Base-by-base conservation (phyloP, 2,329 filamentous ascomycete species). In the Trichoderma polysporum region DNA sequence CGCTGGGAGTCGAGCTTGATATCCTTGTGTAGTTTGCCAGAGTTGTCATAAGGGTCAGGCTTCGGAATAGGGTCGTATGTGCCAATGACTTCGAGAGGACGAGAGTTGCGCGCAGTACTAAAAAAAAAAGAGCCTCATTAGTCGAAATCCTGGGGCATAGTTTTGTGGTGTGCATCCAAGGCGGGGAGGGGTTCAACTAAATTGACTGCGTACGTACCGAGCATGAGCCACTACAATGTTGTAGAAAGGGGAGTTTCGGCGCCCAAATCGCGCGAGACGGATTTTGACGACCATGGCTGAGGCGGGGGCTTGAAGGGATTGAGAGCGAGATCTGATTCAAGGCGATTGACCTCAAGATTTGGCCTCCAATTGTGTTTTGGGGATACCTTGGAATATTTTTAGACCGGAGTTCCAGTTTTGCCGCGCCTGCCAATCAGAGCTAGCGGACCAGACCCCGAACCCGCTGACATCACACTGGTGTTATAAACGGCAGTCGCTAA, bases 151-250 rank as follows among this genome's bases (percentile, higher is more conserved):
- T 12, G 41, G 41, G 41, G 50, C 19, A 27, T 4, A 41, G 13
- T 27, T 2, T 27, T 17, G 15, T 41, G 25, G n/a, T 19, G 31
- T n/a, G 35, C 19, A 39, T 35, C 22, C 25, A 19, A 47, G 53
- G 62, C 29, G 58, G 54, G 33, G 53, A 31, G 31, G 19, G 41
- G 17, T 15, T 12, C 50, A 64, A 56, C 19, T 37, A 27, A 10
- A 27, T 45, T 9, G 27, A 19, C n/a, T 31, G 50, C 15, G 29
- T 19, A 64, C 66, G 31, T 27, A 96, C 92, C 94, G 90, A 54
- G 94, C 94, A 76, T 98, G 94, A 17, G 93, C 88, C 71, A 99
- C 92, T 71, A 98, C 93, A 70, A 99, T 97, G 82, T 99, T 99
- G 86, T 97, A 99, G 74, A 97, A 91, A 2, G 95, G 94, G n/a